Evolutionary conservation across 1,284 basidiomycete genomes (phyloP), one percentile per base, ranked within the genome.

Genomic region (Gomphus bonarii): DNA sequence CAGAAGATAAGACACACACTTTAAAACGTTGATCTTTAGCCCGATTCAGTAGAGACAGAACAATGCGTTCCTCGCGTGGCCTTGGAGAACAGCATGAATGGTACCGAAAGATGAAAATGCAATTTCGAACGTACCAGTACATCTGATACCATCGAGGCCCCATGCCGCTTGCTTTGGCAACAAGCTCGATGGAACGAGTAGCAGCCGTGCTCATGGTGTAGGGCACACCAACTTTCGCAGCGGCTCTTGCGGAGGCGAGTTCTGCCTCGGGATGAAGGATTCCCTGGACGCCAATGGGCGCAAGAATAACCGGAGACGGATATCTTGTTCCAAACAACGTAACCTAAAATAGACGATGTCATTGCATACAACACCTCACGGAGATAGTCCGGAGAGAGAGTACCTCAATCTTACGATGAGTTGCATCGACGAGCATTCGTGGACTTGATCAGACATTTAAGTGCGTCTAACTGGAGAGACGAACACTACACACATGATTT

Each of bases 61-160:
- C 84, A 9, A 88, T 67, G 2, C 83, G 82, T 59, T 84, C 70
- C 42, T 77, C 72, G 25, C 68, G 68, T 1, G 86, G 84, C 86
- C 78, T 78, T 47, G 3, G 20, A n/a, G 38, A 16, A 25, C 14
- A 25, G 52, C 31, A 10, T 52, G 33, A 36, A 35, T 28, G 22
- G 14, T 28, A 14, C 16, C 22, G 36, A 9, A 46, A 28, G 46
- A 20, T 6, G 50, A 43, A 35, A 22, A 20, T 50, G 42, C 35
- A 11, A 18, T 14, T 36, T 36, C 28, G 22, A 11, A 61, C 61
- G 49, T 50, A 78, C 83, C 85, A 88, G 68, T 92, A 92, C 8
- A 92, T 76, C 68, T 93, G 89, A 69, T 80, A 93, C 82, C 84
- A 92, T 28, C 88, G 74, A 0, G 64, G 60, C 59, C 79, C 75